These are phyloP conservation scores for Eimeria tenella DNA, from an alignment of 169 alveolate species.

Conservation along the genomic window DNA sequence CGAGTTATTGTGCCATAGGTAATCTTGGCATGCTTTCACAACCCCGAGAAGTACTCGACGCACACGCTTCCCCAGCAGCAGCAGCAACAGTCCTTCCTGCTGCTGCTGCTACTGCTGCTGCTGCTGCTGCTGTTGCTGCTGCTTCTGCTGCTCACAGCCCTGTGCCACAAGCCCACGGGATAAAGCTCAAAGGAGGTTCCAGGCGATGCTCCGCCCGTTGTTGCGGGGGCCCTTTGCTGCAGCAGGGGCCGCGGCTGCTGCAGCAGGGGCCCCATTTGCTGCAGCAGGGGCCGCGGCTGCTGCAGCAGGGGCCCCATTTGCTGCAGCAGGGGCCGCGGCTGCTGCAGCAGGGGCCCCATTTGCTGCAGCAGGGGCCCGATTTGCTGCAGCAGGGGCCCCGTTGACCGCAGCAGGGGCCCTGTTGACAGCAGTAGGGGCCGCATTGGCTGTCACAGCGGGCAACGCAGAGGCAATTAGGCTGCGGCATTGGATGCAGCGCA, in stretches of 20 bases:
- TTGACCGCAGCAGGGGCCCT: neutral
- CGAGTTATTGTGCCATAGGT: too few species aligned
- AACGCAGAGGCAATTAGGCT: too few species aligned
- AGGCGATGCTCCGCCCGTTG: slow-evolving; percentile 4
- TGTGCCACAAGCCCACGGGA: neutral
- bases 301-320: neutral
- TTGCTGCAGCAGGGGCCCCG: neutral
- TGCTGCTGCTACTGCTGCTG: neutral
- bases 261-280: neutral
- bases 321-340: neutral
- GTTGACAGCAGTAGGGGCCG: too few species aligned
- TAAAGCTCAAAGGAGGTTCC: neutral
- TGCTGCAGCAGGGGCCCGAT: neutral
- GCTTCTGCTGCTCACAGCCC: neutral
- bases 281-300: neutral
- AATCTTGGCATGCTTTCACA: too few species aligned
- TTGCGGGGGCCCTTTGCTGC: neutral
- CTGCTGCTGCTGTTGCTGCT: neutral
- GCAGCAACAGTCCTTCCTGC: neutral
- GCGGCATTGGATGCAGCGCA: too few species aligned
- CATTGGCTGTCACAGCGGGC: too few species aligned
- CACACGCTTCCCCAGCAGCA: neutral
- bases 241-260: neutral
- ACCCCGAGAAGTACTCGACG: too few species aligned
- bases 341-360: neutral